Base-by-base conservation (phyloP, 257 asterid species). In the Solanum ahanhuiri region DNA sequence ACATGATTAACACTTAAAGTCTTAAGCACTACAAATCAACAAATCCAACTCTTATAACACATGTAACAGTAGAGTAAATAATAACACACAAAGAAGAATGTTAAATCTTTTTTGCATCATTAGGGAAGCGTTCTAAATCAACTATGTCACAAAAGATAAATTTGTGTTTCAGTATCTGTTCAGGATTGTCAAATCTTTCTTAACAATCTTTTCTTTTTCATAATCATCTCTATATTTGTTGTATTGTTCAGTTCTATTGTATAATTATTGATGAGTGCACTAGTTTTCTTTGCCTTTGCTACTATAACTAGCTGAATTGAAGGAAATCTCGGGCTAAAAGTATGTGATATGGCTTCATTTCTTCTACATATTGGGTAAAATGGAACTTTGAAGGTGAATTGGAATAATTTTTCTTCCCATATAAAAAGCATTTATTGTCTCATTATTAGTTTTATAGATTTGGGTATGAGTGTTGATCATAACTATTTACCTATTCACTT, bases 121-220 rank as follows among this genome's bases (percentile, higher is more conserved):
- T 96, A 57, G 98, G 98, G 89, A 96, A 95, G 91, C 93, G 98
- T 83, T 98, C 98, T 70, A 96, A 94, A 93, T 96, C 98, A 90
- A 96, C 93, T 35, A 41, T 9, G 89, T 91, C 88, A 92, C 99
- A 85, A 96, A 96, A 34, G 98, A 95, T 88, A 95, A 81, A 84
- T 90, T 90, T 89, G 93, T 91, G 92, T 90, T 94, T 60, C 98
- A 95, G 89, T 93, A 96, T 89, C 98, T 96, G 39, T 73, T 81
- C 17, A 83, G 67, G 31, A 72, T 41, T 9, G 48, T 41, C 12
- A 41, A 41, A 41, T 41, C 48, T 39, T 39, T 39, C 45, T 39
- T 39, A 39, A 9, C 12, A 39, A 39, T 39, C 45, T 41, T 41
- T 41, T 41, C 12, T 41, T 9, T 41, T 9, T 41, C 12, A 41